Evolutionary conservation across 129 eudicot species (phyloP), one percentile per base, ranked within the genome.

Genomic region (Pseudognaphalium luteoalbum): DNA sequence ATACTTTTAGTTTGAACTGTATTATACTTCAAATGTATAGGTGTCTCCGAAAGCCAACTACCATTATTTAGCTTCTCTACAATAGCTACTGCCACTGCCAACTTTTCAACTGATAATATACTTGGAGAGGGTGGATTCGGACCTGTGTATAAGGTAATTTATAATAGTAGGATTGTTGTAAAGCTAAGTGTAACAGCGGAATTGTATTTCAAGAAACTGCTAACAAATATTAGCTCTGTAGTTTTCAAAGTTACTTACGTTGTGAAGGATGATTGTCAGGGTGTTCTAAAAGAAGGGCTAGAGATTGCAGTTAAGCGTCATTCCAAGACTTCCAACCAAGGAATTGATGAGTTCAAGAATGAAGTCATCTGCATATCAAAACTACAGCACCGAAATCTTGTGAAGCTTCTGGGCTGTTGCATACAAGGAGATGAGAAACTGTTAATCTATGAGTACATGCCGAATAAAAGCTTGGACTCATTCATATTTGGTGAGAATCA

Each of bases 101-200:
- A 33, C 47, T 76, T 81, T 69, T 64, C 81, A 37, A 21, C 42
- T 8, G 65, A 76, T 10, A 72, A 64, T 66, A 71, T 75, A 67
- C 78, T 81, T 71, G 85, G 81, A 57, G 81, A 71, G 47, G 85
- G 85, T 29, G 85, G 85, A 60, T 81, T 81, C 63, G 85, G 85
- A 56, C 42, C 78, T 0, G 85, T 81, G 37, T 81, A 81, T 44
- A 81, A 81, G 85, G 85, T 80, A 44, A 41, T 30, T 8, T 8
- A 8, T 42, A 22, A 21, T 50, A 16, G 4, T 11, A 14, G 22
- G 7, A 47, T 54, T 42, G 32, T 63, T 63, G 29, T 29, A 62
- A 29, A 52, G 47, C 14, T 16, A 65, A 39, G 11, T 39, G 44
- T 39, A 39, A 7, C 44, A 39, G 10, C 12, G 12, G 44, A 39